phyloP scores from a whole-genome alignment of 352 stramenopile genomes.

The Globisporangium takayamanum region DNA sequence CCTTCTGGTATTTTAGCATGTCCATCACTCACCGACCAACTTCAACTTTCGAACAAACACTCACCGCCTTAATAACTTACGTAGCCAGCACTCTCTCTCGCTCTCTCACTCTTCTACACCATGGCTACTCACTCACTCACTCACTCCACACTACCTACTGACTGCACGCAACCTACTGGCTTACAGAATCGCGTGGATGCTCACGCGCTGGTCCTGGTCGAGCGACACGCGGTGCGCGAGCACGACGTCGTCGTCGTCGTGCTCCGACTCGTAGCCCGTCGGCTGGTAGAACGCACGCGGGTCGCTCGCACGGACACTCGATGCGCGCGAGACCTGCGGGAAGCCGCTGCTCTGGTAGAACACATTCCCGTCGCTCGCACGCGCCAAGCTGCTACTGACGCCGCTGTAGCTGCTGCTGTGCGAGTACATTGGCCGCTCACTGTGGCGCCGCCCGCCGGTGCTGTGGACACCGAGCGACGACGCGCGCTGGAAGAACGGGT shows the following conservation, averaged over 20 bases:
- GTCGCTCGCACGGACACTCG: conserved; percentile 14
- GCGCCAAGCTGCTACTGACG: conserved; percentile 13
- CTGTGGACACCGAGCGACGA: conserved; percentile 15
- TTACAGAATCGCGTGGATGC: conserved; percentile 62
- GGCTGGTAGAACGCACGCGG: conserved; percentile 17
- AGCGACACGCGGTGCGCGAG: conserved; percentile 53
- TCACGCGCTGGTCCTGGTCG: conserved; percentile 51
- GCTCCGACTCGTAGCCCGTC: conserved; percentile 16
- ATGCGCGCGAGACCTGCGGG: conserved; percentile 5
- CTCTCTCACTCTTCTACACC: not conserved
- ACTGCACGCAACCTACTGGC: not conserved
- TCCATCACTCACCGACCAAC: not conserved
- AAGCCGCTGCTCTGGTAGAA: conserved; percentile 30
- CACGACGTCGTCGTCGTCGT: conserved; percentile 41
- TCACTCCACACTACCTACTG: not conserved
- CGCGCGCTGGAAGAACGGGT: conserved; percentile 27
- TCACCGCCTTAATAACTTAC: not conserved
- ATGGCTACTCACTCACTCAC: not conserved
- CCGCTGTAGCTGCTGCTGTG: conserved; percentile 18
- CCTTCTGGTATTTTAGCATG: not conserved
- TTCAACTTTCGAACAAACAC: not conserved
- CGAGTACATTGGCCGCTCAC: conserved; percentile 10
- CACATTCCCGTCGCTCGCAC: conserved; percentile 37
- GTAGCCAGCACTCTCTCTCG: not conserved
- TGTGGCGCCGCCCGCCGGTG: conserved; percentile 19